Evolutionary conservation across 2,329 filamentous ascomycete genomes (phyloP).

Genomic region (Podosphaera fusca): DNA sequence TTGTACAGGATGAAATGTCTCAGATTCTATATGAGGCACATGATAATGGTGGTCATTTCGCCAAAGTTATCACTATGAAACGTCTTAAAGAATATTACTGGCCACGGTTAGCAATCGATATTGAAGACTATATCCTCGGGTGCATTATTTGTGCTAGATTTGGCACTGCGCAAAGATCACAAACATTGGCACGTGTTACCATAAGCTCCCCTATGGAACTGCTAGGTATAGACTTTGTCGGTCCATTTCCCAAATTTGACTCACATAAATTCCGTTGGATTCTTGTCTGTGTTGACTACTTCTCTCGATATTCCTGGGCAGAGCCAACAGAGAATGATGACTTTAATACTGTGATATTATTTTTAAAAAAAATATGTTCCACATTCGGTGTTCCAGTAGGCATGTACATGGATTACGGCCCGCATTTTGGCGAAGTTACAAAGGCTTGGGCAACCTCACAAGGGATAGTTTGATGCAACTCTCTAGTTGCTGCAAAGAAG

Average conservation of each 20-base stretch:
- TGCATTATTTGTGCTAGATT: not conserved
- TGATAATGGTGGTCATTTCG: not conserved
- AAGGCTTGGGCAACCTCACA: not conserved
- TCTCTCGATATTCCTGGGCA: not conserved
- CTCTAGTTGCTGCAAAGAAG: no score
- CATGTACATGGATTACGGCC: not conserved
- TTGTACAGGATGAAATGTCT: no score
- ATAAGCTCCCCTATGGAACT: no score
- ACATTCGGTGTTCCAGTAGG: not conserved
- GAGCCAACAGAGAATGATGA: not conserved
- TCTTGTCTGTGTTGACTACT: not conserved
- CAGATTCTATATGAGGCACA: not conserved
- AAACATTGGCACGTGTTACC: not conserved
- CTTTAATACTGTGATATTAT: not conserved
- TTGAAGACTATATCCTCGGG: not conserved
- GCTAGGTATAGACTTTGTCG: no score
- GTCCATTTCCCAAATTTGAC: no score
- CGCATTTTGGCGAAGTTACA: not conserved
- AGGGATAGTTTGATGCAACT: no score
- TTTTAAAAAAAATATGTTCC: not conserved
- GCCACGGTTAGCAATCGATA: not conserved
- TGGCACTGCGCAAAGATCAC: not conserved
- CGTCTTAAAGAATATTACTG: not conserved
- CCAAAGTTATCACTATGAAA: no score
- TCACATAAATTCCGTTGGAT: no score